Conservation (phyloP, 805 yeast genomes). For the Yarrowia deformans region DNA sequence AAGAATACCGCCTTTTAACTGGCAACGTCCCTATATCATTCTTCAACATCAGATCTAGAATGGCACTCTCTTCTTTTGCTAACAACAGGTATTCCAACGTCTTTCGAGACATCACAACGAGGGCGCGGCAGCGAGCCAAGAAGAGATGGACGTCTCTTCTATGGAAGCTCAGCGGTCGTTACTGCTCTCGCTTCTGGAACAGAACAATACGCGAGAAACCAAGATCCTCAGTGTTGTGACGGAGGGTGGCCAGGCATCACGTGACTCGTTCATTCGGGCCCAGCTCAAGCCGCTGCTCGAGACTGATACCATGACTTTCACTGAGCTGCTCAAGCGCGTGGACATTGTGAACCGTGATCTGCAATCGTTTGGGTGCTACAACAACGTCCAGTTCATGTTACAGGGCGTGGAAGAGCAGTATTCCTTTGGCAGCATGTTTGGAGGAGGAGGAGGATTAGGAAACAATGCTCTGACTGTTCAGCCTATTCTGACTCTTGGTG, state of each 20-base stretch:
- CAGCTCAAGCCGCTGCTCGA: slow-evolving; percentile 34
- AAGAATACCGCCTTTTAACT: not conserved
- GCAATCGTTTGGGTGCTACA: slow-evolving; percentile 25
- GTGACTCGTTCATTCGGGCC: slow-evolving; percentile 21
- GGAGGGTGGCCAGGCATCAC: slow-evolving; percentile 22
- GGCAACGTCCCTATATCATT: not conserved
- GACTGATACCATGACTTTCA: slow-evolving; percentile 15
- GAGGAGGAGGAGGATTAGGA: not conserved
- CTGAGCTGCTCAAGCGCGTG: slow-evolving; percentile 1
- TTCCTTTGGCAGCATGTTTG: slow-evolving; percentile 8
- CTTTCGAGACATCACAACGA: slow-evolving; percentile 30
- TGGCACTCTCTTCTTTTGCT: not conserved
- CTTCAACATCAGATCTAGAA: too few relatives aligned
- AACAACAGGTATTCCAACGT: slow-evolving; percentile 35
- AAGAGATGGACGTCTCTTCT: not conserved
- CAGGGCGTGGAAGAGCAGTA: slow-evolving; percentile 4
- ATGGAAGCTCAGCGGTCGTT: slow-evolving; percentile 12
- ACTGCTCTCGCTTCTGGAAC: slow-evolving; percentile 19
- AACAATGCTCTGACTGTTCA: slow-evolving; percentile 7
- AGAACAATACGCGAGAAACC: slow-evolving; percentile 23
- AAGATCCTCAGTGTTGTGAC: slow-evolving; percentile 8
- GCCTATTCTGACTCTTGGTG: slow-evolving; percentile 39
- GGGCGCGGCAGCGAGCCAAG: not conserved
- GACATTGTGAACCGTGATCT: slow-evolving; percentile 11
- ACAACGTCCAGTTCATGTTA: slow-evolving; percentile 4